Percentiles rank a stretch among this genome's conserved stretches.
These are phyloP conservation scores for Pulicaria dysenterica DNA, from an alignment of 129 eudicot species.

Conservation along the genomic window DNA sequence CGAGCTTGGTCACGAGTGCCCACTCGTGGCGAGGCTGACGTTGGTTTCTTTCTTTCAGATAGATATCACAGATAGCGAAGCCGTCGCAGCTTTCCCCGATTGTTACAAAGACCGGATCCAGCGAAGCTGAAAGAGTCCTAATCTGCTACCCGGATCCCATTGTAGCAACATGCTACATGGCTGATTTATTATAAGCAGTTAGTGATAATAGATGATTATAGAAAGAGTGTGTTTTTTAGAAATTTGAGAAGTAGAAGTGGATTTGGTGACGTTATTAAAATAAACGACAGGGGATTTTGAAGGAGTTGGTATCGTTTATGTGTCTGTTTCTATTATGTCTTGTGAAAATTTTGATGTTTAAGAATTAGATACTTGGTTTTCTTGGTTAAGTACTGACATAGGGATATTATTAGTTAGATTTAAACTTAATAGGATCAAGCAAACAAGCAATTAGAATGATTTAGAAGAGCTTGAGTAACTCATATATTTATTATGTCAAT, in stretches of 20 bases:
- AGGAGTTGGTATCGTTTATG: neutral
- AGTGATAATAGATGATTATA: constrained; percentile 15
- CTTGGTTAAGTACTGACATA: neutral
- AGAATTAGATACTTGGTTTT: too few relatives aligned
- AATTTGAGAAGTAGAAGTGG: constrained; percentile 10
- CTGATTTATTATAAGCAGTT: neutral
- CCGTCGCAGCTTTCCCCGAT: too few relatives aligned
- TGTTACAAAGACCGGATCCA: too few relatives aligned
- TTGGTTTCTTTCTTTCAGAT: too few relatives aligned
- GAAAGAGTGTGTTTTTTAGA: constrained; percentile 12
- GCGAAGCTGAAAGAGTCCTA: too few relatives aligned
- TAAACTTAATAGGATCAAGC: neutral
- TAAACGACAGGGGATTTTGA: neutral
- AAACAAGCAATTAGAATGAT: constrained; percentile 15
- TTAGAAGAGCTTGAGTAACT: neutral
- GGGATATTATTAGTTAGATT: constrained; percentile 25
- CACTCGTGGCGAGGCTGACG: too few relatives aligned
- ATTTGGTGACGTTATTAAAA: constrained; percentile 10
- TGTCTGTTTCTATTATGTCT: neutral
- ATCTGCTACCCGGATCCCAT: too few relatives aligned
- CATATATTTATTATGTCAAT: neutral
- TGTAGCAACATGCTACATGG: constrained; percentile 5
- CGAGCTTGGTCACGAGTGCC: too few relatives aligned
- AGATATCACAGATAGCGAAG: too few relatives aligned
- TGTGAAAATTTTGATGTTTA: too few relatives aligned